A percentile compares a stretch with the other conserved stretches of the same genome.
Evolutionary conservation across 305 asterid genomes (phyloP).

Genomic region (Rubia peregrina): DNA sequence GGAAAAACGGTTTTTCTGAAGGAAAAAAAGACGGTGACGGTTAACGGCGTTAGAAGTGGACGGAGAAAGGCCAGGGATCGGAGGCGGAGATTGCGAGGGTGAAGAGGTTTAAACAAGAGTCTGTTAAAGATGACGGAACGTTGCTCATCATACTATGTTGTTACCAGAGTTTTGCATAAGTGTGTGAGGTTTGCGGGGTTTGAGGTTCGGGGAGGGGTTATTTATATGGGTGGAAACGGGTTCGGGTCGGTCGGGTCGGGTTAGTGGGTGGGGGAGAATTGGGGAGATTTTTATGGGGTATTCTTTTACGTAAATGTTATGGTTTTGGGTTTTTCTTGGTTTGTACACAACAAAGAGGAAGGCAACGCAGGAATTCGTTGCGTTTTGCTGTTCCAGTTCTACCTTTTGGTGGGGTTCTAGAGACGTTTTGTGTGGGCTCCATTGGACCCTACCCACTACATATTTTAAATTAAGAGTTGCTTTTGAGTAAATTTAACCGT

Average conservation of each 20-base stretch:
- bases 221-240: background rate
- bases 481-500: too few species aligned
- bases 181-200: background rate
- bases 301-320: background rate
- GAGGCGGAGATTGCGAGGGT: slow-evolving; percentile 69
- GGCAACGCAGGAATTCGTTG: background rate
- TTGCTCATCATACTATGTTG: slow-evolving; percentile 31
- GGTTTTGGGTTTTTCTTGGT: background rate
- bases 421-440: background rate
- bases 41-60: slow-evolving; percentile 19
- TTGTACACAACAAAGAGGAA: background rate
- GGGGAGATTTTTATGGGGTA: slow-evolving; percentile 4
- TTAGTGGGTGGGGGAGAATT: background rate
- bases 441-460: background rate
- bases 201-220: background rate
- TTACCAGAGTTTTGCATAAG: background rate
- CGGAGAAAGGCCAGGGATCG: slow-evolving; percentile 79
- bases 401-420: slow-evolving; percentile 2
- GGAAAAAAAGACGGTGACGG: too few species aligned
- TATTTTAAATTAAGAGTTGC: too few species aligned
- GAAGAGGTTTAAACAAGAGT: slow-evolving; percentile 48
- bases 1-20: too few species aligned
- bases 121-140: slow-evolving; percentile 58
- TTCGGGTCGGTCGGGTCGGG: background rate
- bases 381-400: background rate